These are phyloP conservation scores for Plasmodium knowlesi DNA, from an alignment of 169 alveolate species.

Conservation along the genomic window DNA sequence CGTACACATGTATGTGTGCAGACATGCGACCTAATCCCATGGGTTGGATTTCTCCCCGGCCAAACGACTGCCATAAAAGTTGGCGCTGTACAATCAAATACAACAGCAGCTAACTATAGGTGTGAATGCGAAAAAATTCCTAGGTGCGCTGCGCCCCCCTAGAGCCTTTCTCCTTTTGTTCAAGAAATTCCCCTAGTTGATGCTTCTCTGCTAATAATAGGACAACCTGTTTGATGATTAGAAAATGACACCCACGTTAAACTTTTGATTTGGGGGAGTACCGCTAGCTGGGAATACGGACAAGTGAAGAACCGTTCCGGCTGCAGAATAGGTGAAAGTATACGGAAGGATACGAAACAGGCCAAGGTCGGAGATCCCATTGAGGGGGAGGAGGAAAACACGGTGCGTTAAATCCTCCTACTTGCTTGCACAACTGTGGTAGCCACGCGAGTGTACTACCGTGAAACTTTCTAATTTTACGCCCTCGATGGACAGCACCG, in stretches of 20 bases:
- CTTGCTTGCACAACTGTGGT: not conserved
- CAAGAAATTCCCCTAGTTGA: not conserved
- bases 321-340: not conserved
- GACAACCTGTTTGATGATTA: not conserved
- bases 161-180: not conserved
- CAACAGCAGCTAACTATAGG: not conserved
- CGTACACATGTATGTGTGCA: not conserved
- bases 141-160: not conserved
- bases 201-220: not conserved
- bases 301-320: not conserved
- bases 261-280: not conserved
- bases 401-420: not conserved
- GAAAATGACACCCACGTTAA: not conserved
- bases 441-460: not conserved
- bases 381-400: not conserved
- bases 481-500: not conserved
- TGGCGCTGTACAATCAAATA: not conserved
- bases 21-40: not conserved
- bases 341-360: not conserved
- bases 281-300: not conserved
- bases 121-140: not conserved
- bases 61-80: not conserved
- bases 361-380: not conserved
- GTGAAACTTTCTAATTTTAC: not conserved
- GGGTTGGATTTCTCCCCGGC: not conserved